Conservation (phyloP, 192 early-diverging fungal species). For the Gigaspora rosea region DNA sequence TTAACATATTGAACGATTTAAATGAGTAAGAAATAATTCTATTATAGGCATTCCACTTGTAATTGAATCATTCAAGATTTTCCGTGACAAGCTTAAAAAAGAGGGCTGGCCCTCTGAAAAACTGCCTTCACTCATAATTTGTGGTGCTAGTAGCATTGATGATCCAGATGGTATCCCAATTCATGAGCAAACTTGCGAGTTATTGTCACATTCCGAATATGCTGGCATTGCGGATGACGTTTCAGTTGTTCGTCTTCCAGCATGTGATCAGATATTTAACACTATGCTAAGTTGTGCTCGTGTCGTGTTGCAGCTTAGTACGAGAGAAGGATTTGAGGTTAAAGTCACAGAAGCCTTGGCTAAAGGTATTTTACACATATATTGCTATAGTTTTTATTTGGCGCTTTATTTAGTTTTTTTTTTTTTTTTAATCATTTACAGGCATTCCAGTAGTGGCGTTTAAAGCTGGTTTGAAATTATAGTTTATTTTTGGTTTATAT, state of each 20-base stretch:
- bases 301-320: slow-evolving; percentile 87
- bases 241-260: slow-evolving; percentile 65
- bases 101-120: slow-evolving; percentile 2
- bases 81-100: slow-evolving; percentile 58
- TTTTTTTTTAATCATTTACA: no score
- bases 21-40: no score
- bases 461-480: slow-evolving; percentile 65
- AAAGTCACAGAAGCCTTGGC: slow-evolving; percentile 90
- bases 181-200: slow-evolving; percentile 57
- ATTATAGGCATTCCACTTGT: slow-evolving; percentile 64
- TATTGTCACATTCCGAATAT: slow-evolving; percentile 54
- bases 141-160: slow-evolving; percentile 80
- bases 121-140: slow-evolving; percentile 11
- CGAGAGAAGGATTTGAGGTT: slow-evolving; percentile 87
- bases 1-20: no score
- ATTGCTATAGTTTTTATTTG: no score
- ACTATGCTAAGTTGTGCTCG: slow-evolving; percentile 68
- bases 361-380: slow-evolving; percentile 52
- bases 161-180: slow-evolving; percentile 79
- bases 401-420: no score
- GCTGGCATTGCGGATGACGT: slow-evolving; percentile 55
- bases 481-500: neutral
- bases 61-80: slow-evolving; percentile 64
- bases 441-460: slow-evolving; percentile 48
- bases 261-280: slow-evolving; percentile 81